Evolutionary conservation across 2,329 filamentous ascomycete genomes (phyloP).

Genomic region (Clarireedia homoeocarpa): DNA sequence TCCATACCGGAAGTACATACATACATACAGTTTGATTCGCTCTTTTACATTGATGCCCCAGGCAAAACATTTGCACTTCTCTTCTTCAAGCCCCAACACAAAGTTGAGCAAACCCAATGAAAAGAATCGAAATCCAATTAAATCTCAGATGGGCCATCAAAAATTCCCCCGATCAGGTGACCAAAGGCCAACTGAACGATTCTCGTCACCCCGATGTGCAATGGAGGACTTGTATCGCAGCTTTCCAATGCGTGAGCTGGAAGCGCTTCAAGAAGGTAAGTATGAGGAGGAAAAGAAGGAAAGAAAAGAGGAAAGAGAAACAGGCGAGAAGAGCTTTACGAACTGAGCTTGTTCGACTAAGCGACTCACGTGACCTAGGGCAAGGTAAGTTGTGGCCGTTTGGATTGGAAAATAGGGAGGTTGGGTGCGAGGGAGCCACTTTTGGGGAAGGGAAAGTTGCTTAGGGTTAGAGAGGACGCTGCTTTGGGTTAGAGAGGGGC

Average conservation of each 20-base stretch:
- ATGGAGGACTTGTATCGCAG: slow-evolving; percentile 41
- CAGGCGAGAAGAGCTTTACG: background rate
- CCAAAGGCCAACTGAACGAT: slow-evolving; percentile 30
- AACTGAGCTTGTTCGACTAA: background rate
- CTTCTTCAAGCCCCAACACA: slow-evolving; percentile 32
- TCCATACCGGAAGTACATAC: no score
- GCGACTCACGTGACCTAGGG: no score
- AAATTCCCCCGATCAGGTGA: slow-evolving; percentile 30
- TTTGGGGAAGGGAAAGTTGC: no score
- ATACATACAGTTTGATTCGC: no score
- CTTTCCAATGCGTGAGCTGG: slow-evolving; percentile 26
- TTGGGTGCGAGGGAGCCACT: no score
- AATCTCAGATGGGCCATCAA: slow-evolving; percentile 25
- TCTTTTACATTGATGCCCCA: no score
- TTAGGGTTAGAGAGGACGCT: no score
- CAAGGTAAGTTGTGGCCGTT: no score
- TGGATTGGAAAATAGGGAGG: no score
- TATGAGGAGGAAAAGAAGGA: slow-evolving; percentile 26
- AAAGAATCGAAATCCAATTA: slow-evolving; percentile 21
- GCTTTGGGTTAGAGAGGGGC: no score
- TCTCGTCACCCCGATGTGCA: slow-evolving; percentile 47
- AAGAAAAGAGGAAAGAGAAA: slow-evolving; percentile 6
- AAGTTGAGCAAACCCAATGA: slow-evolving; percentile 31
- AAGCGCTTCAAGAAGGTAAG: slow-evolving; percentile 30
- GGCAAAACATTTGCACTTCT: background rate